A percentile compares a stretch with the other conserved stretches of the same genome.
These are phyloP conservation scores for Saturnispora galanensis DNA, from an alignment of 805 yeast species.

Conservation along the genomic window DNA sequence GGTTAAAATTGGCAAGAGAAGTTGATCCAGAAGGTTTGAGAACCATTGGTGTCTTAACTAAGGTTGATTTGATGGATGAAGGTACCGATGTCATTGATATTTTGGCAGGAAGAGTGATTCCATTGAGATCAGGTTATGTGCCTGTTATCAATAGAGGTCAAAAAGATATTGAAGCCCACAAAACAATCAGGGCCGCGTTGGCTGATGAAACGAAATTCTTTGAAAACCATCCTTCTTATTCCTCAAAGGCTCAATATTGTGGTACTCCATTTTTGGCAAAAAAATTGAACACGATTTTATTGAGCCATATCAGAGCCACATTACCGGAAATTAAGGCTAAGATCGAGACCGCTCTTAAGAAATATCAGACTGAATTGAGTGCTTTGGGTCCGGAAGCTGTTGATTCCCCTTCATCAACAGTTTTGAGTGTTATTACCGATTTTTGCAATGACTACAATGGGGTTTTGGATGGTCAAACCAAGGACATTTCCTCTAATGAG, in stretches of 20 bases:
- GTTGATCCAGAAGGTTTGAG: slow-evolving; percentile 95
- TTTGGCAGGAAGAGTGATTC: slow-evolving; percentile 90
- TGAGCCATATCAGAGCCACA: slow-evolving; percentile 81
- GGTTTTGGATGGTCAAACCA: slow-evolving; percentile 85
- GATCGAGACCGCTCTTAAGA: slow-evolving; percentile 74
- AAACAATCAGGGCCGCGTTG: slow-evolving; percentile 82
- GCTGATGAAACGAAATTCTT: slow-evolving; percentile 72
- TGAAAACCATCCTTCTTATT: slow-evolving; percentile 82
- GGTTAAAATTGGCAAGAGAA: slow-evolving; percentile 90
- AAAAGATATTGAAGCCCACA: slow-evolving; percentile 82
- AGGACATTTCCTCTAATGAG: slow-evolving; percentile 80
- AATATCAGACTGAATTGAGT: slow-evolving; percentile 70
- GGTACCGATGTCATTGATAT: slow-evolving; percentile 97
- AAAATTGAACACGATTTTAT: slow-evolving; percentile 75
- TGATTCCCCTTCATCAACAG: slow-evolving; percentile 83
- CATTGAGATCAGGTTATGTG: slow-evolving; percentile 88
- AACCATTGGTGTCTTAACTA: slow-evolving; percentile 94
- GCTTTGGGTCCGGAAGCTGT: slow-evolving; percentile 82
- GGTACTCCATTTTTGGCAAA: slow-evolving; percentile 98
- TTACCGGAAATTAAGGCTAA: slow-evolving; percentile 89
- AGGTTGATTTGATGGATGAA: slow-evolving; percentile 93
- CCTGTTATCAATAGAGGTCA: slow-evolving; percentile 98
- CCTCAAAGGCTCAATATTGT: slow-evolving; percentile 89
- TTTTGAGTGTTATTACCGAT: slow-evolving; percentile 83
- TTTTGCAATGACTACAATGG: slow-evolving; percentile 87